phyloP scores from a whole-genome alignment of 495 filamentous ascomycete genomes.

The Friedmanniomyces endolithicus region DNA sequence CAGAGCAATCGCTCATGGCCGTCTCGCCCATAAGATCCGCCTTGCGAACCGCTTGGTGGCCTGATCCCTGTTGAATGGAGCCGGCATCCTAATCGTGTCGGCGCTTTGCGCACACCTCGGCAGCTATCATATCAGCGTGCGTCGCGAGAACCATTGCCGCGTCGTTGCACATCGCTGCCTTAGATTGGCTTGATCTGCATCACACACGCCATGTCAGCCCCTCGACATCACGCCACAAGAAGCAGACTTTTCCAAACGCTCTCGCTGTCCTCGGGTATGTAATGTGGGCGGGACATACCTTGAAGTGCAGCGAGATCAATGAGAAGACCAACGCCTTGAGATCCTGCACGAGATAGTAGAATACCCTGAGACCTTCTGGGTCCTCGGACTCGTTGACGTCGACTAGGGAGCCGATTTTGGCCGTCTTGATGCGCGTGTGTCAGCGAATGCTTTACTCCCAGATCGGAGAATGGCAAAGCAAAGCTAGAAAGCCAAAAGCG shows the following conservation, averaged over 20 bases:
- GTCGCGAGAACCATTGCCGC: too few species aligned
- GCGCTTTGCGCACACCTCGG: too few species aligned
- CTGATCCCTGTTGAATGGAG: too few species aligned
- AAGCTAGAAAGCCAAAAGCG: neutral
- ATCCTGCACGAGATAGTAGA: constrained; percentile 98
- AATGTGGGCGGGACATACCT: constrained; percentile 39
- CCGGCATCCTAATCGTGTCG: too few species aligned
- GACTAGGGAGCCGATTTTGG: constrained; percentile 93
- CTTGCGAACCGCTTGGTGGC: too few species aligned
- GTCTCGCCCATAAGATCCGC: too few species aligned
- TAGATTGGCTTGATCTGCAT: constrained; percentile 1
- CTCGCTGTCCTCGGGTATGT: too few species aligned
- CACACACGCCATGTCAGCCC: neutral
- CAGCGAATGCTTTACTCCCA: neutral
- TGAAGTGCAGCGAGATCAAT: constrained; percentile 92
- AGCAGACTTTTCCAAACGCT: neutral
- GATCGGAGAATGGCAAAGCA: neutral
- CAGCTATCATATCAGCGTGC: too few species aligned
- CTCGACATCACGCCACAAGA: neutral
- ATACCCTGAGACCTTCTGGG: constrained; percentile 94
- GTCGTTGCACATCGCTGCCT: neutral
- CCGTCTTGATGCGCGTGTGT: constrained; percentile 54
- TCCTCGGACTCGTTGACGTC: constrained; percentile 94
- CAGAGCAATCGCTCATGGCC: too few species aligned
- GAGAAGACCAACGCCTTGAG: constrained; percentile 95